A percentile compares a stretch with the other conserved stretches of the same genome.
phyloP scores from a whole-genome alignment of 106 monocot species.

The Acorus calamus region DNA sequence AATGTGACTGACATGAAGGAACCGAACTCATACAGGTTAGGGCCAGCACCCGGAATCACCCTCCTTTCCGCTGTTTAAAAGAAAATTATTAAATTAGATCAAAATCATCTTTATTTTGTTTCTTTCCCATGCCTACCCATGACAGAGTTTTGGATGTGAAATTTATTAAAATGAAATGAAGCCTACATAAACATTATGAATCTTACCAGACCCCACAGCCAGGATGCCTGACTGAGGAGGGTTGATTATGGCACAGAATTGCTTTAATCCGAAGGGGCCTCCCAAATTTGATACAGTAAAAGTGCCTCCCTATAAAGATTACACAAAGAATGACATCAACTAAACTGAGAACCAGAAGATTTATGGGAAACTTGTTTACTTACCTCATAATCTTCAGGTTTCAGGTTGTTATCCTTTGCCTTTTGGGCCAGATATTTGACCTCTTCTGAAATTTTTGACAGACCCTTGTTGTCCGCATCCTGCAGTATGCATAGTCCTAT shows the following conservation, averaged over 20 bases:
- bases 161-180: neutral
- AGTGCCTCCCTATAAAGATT: conserved; percentile 71
- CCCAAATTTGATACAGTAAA: no score
- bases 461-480: conserved; percentile 97
- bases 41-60: conserved; percentile 57
- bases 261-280: conserved; percentile 93
- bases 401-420: conserved; percentile 81
- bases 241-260: conserved; percentile 96
- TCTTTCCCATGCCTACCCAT: no score
- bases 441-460: conserved; percentile 77
- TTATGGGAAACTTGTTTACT: neutral
- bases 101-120: neutral
- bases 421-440: conserved; percentile 82
- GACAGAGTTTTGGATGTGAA: no score
- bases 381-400: conserved; percentile 96
- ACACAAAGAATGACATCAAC: neutral
- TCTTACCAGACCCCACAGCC: conserved; percentile 85
- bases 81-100: neutral
- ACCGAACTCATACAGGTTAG: conserved; percentile 58
- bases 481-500: conserved; percentile 18
- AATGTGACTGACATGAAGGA: conserved; percentile 91
- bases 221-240: conserved; percentile 96
- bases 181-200: neutral
- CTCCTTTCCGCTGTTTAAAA: conserved; percentile 76
- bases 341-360: neutral